Evolutionary conservation across 306 rosid species (phyloP).

Genomic region (Vigna reflexopilosa): DNA sequence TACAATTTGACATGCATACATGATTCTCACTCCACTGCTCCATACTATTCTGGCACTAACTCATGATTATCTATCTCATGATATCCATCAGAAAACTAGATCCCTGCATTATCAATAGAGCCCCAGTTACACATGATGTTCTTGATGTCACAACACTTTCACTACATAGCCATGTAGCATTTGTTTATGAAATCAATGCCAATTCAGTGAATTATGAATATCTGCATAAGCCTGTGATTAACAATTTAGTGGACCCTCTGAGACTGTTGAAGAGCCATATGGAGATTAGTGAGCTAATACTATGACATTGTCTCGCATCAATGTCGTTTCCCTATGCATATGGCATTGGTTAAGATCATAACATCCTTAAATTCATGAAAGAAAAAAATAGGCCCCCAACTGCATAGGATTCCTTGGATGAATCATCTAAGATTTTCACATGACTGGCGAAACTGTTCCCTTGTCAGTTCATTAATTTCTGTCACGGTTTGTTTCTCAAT

Average conservation of each 20-base stretch:
- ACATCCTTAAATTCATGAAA: slow-evolving; percentile 2
- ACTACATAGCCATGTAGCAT: not conserved
- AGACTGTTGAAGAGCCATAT: slow-evolving; percentile 1
- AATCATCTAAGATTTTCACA: not conserved
- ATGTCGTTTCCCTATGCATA: not conserved
- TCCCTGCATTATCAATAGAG: not conserved
- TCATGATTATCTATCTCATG: not conserved
- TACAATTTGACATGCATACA: not conserved
- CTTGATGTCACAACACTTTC: not conserved
- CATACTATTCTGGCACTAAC: not conserved
- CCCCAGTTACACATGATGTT: not conserved
- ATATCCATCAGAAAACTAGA: not conserved
- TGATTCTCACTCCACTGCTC: not conserved
- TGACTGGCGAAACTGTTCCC: not conserved
- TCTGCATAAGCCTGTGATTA: not conserved
- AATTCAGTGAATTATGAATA: slow-evolving; percentile 16
- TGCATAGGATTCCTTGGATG: not conserved
- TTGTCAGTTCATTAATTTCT: slow-evolving; percentile 11
- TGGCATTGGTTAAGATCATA: not conserved
- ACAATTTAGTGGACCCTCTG: not conserved
- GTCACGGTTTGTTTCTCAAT: slow-evolving; percentile 12
- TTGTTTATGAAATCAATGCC: not conserved
- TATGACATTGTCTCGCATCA: no score
- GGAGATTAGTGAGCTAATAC: no score
- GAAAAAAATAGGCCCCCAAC: not conserved